A percentile compares a stretch with the other conserved stretches of the same genome.
Evolutionary conservation across 306 rosid genomes (phyloP).

Genomic region (Chamaecrista fasciculata): DNA sequence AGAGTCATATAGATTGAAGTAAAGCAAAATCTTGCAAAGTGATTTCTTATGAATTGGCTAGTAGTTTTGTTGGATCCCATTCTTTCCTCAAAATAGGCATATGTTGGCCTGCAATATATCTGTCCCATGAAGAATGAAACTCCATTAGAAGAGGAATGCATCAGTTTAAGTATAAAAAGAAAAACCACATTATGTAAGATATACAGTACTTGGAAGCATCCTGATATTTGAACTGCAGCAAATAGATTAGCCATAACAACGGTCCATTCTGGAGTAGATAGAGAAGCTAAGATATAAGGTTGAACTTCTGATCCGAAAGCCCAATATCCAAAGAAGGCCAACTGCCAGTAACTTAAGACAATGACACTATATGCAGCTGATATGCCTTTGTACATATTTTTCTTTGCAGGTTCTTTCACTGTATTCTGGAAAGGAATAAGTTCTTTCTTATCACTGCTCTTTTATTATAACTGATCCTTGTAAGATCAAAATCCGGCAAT

Average conservation of each 20-base stretch:
- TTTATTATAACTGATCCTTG: background rate
- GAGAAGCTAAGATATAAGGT: conserved; percentile 62
- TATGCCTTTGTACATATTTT: conserved; percentile 65
- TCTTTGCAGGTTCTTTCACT: conserved; percentile 64
- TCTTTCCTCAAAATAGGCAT: conserved; percentile 60
- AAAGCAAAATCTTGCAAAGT: conserved; percentile 35
- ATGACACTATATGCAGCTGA: conserved; percentile 66
- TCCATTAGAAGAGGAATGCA: conserved; percentile 15
- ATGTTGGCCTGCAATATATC: conserved; percentile 87
- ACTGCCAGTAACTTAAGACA: conserved; percentile 60
- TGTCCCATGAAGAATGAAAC: conserved; percentile 26
- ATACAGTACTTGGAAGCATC: conserved; percentile 64
- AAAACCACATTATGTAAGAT: background rate
- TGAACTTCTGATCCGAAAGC: conserved; percentile 77
- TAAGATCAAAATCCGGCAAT: background rate
- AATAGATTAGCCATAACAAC: conserved; percentile 72
- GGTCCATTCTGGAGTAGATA: conserved; percentile 66
- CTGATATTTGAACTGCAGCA: conserved; percentile 73
- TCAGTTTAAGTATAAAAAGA: background rate
- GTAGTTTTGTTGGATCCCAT: conserved; percentile 32
- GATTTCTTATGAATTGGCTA: conserved; percentile 22
- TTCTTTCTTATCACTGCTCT: background rate
- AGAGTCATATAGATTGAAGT: conserved; percentile 52
- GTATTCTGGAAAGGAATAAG: conserved; percentile 47
- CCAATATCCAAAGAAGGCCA: conserved; percentile 68